Evolutionary conservation across 2,329 filamentous ascomycete species (phyloP).

Genomic region (Exophiala sp.): DNA sequence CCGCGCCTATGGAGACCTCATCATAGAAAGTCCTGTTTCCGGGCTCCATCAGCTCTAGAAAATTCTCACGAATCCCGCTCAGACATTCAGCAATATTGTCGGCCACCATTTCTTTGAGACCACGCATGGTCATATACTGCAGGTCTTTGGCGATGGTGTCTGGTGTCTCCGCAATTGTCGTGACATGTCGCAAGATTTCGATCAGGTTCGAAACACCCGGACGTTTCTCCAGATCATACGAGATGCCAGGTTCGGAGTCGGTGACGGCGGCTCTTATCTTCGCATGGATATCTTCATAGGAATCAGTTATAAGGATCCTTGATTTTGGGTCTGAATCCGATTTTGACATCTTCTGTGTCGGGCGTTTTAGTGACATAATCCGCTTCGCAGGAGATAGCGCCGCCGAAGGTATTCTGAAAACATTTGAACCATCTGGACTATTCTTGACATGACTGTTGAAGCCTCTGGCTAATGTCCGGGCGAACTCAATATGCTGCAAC

Average conservation of each 20-base stretch:
- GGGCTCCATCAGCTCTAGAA: constrained; percentile 17
- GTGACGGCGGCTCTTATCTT: constrained; percentile 76
- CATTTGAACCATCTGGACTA: constrained; percentile 17
- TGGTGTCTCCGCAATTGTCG: constrained; percentile 39
- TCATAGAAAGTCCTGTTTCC: constrained; percentile 10
- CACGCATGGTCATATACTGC: constrained; percentile 47
- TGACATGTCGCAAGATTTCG: constrained; percentile 71
- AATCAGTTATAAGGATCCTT: constrained; percentile 78
- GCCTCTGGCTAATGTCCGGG: constrained; percentile 76
- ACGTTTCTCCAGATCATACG: constrained; percentile 65
- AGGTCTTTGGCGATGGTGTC: constrained; percentile 48
- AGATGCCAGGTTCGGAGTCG: constrained; percentile 65
- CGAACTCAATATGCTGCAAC: constrained; percentile 88
- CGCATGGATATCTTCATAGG: constrained; percentile 56
- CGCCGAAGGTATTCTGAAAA: constrained; percentile 66
- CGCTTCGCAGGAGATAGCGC: constrained; percentile 74
- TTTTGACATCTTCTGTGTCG: constrained; percentile 87
- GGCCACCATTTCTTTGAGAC: constrained; percentile 63
- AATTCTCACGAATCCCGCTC: constrained; percentile 35
- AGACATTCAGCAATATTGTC: constrained; percentile 52
- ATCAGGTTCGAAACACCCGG: constrained; percentile 88
- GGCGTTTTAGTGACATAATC: constrained; percentile 83
- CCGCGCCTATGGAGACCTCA: constrained; percentile 13
- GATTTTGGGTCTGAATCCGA: constrained; percentile 69
- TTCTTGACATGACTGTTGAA: constrained; percentile 71